Evolutionary conservation across 306 rosid genomes (phyloP).

Genomic region (Ziziphus jujuba): DNA sequence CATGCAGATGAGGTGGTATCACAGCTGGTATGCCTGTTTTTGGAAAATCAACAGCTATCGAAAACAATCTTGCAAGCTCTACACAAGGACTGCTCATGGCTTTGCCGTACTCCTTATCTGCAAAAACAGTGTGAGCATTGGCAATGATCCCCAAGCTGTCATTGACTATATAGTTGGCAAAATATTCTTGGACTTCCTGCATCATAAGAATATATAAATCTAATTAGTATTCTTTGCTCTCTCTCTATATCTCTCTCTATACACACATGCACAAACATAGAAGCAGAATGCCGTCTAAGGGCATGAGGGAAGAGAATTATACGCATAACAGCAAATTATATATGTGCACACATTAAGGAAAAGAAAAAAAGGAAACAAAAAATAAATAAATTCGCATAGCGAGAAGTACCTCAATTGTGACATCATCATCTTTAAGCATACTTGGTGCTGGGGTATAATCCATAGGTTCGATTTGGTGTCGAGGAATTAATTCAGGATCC

Average conservation of each 20-base stretch:
- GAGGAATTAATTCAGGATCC: constrained; percentile 68
- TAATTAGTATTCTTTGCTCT: too few relatives aligned
- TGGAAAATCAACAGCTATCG: constrained; percentile 70
- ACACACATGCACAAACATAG: too few relatives aligned
- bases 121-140: constrained; percentile 50
- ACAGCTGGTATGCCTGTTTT: constrained; percentile 79
- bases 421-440: constrained; percentile 44
- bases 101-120: constrained; percentile 22
- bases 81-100: constrained; percentile 34
- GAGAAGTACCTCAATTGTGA: constrained; percentile 61
- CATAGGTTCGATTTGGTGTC: constrained; percentile 42
- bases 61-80: constrained; percentile 34
- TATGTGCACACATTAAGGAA: not conserved
- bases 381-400: not conserved
- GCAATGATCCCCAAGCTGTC: constrained; percentile 71
- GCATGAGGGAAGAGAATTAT: too few relatives aligned
- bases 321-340: too few relatives aligned
- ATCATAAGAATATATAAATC: not conserved
- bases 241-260: too few relatives aligned
- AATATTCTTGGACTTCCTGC: constrained; percentile 42
- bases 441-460: constrained; percentile 55
- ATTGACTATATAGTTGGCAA: constrained; percentile 64
- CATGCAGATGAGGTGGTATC: constrained; percentile 46
- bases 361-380: not conserved
- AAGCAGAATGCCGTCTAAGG: too few relatives aligned